phyloP scores from a whole-genome alignment of 768 basidiomycete genomes.

The Amanita pallidorosea region DNA sequence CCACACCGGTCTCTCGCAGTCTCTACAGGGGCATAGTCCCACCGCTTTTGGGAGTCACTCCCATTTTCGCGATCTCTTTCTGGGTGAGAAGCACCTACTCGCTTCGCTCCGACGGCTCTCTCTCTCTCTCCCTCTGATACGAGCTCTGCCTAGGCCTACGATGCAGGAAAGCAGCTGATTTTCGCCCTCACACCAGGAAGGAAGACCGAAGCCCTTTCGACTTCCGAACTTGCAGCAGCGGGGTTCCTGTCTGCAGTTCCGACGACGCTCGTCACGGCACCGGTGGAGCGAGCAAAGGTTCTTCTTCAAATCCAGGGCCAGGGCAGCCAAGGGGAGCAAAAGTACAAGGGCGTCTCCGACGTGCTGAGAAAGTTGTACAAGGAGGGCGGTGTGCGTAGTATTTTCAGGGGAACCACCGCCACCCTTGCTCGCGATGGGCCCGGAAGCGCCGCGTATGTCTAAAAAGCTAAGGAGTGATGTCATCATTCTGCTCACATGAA shows the following conservation, averaged over 20 bases:
- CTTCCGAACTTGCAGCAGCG: constrained; percentile 76
- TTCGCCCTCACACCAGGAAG: constrained; percentile 72
- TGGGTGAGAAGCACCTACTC: constrained; percentile 50
- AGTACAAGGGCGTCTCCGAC: constrained; percentile 87
- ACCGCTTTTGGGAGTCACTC: constrained; percentile 88
- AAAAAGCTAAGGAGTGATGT: too few relatives aligned
- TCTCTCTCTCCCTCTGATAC: not conserved
- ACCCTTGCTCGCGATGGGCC: constrained; percentile 93
- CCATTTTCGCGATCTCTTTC: constrained; percentile 96
- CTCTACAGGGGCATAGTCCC: constrained; percentile 92
- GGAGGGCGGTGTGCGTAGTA: constrained; percentile 86
- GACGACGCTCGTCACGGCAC: constrained; percentile 85
- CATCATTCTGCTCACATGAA: not conserved
- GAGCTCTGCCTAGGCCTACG: constrained; percentile 64
- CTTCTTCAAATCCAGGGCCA: constrained; percentile 93
- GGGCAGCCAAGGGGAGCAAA: constrained; percentile 50
- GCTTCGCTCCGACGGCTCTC: not conserved
- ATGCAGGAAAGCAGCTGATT: constrained; percentile 84
- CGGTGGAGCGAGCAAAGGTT: constrained; percentile 95
- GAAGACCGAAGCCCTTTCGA: constrained; percentile 48
- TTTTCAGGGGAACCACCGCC: constrained; percentile 89
- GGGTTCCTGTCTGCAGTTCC: constrained; percentile 94
- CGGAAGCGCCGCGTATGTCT: constrained; percentile 84
- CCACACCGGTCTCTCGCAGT: too few relatives aligned
- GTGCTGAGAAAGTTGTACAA: constrained; percentile 85